Base-by-base conservation (phyloP, 495 filamentous ascomycete species). In the Penicillium manginii region DNA sequence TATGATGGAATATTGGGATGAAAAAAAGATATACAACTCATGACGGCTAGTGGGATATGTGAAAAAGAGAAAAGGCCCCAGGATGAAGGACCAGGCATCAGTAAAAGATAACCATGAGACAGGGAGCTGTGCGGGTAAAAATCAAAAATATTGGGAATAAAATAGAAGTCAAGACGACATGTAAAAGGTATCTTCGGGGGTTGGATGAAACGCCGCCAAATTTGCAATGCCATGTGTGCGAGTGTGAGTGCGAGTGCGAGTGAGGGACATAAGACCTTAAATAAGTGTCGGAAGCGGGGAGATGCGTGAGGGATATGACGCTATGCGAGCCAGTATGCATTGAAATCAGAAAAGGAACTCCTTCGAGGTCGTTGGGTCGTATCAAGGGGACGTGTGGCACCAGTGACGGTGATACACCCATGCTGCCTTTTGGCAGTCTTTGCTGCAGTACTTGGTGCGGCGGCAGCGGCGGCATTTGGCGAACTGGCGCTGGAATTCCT, bases 401-500 rank as follows among this genome's bases (percentile, higher is more conserved):
- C 94, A 98, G 75, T 97, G 93, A 45, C 94, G 86, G 68, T 98
- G 94, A 73, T 91, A 96, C 12, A 94, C 91, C 94, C 94, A 98
- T 9, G 94, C 94, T 62, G 91, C 92, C 80, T 98, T 98, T 74
- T 98, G 94, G 77, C 94, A 98, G 68, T 97, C 94, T 76, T 98
- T 98, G 83, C 92, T 96, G 87, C 94, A 98, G 78, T 98, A 98
- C 72, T 98, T 98, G 61, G 94, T 98, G 59, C 94, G 88, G 61
- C 94, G 88, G 77, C 94, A 98, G 49, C 94, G 87, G 43, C 94
- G 88, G 76, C 94, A 98, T 73, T 98, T 98, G 63, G 94, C 94
- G 73, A 98, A 98, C 69, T 98, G 93, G 43, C 94, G 84, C 53
- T 93, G 91, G 73, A 82, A 97, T 74, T 96, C 88, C 67, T 98